phyloP scores from a whole-genome alignment of 2,329 filamentous ascomycete genomes.

The Fusarium drepaniforme region DNA sequence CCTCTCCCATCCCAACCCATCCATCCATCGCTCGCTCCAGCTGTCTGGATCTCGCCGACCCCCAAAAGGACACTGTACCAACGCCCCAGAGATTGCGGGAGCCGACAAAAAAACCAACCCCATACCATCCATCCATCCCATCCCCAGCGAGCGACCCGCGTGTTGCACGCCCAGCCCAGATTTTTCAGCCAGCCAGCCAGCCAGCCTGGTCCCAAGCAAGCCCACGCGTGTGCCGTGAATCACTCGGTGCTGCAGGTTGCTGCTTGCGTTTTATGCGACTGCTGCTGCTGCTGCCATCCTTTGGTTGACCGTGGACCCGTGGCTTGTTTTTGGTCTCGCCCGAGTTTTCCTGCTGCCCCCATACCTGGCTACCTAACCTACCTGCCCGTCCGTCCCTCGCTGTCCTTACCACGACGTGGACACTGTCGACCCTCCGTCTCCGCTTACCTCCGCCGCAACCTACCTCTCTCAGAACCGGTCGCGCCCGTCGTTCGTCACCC shows the following conservation, averaged over 20 bases:
- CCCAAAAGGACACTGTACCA: constrained; percentile 5
- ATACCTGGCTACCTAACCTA: constrained; percentile 36
- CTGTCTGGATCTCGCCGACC: not conserved
- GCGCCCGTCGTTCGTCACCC: constrained; percentile 31
- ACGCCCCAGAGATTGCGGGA: not conserved
- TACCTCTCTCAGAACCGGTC: constrained; percentile 39
- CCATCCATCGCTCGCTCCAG: not conserved
- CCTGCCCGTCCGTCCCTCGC: constrained; percentile 16
- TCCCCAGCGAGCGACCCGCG: constrained; percentile 21
- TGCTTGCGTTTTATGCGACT: constrained; percentile 51
- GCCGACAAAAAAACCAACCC: constrained; percentile 28
- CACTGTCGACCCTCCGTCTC: constrained; percentile 41
- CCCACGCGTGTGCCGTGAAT: constrained; percentile 36
- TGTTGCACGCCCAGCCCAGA: constrained; percentile 26
- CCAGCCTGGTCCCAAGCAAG: constrained; percentile 26
- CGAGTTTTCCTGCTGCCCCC: constrained; percentile 34
- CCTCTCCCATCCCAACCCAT: not conserved
- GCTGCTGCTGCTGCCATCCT: constrained; percentile 40
- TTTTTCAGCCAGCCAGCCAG: not conserved
- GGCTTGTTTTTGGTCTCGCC: constrained; percentile 40
- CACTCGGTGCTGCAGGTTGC: constrained; percentile 39
- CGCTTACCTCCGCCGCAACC: constrained; percentile 40
- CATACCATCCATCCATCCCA: constrained; percentile 19
- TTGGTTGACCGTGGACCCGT: constrained; percentile 45
- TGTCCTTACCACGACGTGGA: constrained; percentile 41